phyloP scores from a whole-genome alignment of 2,329 filamentous ascomycete species.

The Fusarium austroafricanum region DNA sequence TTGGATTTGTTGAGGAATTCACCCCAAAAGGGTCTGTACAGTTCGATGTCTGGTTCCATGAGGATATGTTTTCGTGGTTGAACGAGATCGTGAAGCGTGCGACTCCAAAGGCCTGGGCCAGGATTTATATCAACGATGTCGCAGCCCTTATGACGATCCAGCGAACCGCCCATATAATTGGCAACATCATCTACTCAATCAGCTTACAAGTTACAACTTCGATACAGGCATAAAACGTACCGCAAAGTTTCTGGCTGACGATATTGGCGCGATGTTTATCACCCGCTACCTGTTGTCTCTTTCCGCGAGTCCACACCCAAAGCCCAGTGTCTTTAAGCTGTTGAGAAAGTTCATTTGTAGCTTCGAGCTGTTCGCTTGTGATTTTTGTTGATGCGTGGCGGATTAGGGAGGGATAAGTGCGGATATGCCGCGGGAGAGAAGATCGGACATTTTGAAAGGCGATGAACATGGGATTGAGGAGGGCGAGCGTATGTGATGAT shows the following conservation, averaged over 20 bases:
- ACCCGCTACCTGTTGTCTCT: conserved; percentile 10
- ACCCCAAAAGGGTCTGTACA: conserved; percentile 71
- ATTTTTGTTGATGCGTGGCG: conserved; percentile 12
- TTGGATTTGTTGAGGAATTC: conserved; percentile 64
- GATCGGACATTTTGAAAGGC: conserved; percentile 27
- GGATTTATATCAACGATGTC: conserved; percentile 91
- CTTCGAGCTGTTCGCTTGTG: conserved; percentile 2
- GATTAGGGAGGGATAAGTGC: not conserved
- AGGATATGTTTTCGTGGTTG: conserved; percentile 85
- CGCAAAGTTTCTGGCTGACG: conserved; percentile 62
- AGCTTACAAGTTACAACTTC: not conserved
- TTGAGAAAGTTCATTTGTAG: conserved; percentile 26
- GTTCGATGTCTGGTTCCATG: conserved; percentile 74
- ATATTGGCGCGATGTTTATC: conserved; percentile 63
- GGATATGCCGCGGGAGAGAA: conserved; percentile 14
- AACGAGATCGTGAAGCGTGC: conserved; percentile 78
- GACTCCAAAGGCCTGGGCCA: conserved; percentile 81
- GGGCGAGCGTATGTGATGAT: not conserved
- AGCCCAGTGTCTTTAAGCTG: conserved; percentile 44
- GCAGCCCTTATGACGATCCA: conserved; percentile 79
- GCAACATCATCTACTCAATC: conserved; percentile 71
- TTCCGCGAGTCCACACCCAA: conserved; percentile 40
- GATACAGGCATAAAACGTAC: conserved; percentile 41
- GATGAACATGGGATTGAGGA: conserved; percentile 33
- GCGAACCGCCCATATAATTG: conserved; percentile 73